A percentile compares a stretch with the other conserved stretches of the same genome.
phyloP scores from a whole-genome alignment of 2,329 filamentous ascomycete genomes.

The Lecanicillium sp. region DNA sequence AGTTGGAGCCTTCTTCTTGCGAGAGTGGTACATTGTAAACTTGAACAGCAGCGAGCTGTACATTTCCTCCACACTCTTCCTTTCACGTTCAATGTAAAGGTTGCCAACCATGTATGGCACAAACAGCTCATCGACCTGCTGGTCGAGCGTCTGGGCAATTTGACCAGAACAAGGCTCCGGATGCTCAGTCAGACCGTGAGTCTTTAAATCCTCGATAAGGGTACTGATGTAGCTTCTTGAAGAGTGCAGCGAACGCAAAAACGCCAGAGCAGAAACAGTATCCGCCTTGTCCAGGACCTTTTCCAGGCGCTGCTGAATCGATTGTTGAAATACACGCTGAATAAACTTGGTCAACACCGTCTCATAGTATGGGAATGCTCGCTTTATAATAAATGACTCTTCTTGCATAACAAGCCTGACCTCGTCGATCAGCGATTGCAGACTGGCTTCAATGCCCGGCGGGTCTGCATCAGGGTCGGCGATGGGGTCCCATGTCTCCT shows the following conservation, averaged over 20 bases:
- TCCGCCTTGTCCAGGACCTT: slow-evolving; percentile 94
- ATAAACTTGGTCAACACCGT: slow-evolving; percentile 89
- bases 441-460: slow-evolving; percentile 80
- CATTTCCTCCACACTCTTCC: slow-evolving; percentile 64
- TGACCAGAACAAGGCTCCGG: slow-evolving; percentile 85
- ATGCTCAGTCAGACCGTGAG: slow-evolving; percentile 89
- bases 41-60: slow-evolving; percentile 93
- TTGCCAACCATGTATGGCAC: slow-evolving; percentile 61
- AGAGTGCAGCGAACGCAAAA: slow-evolving; percentile 82
- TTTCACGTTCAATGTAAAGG: slow-evolving; percentile 63
- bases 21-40: slow-evolving; percentile 89
- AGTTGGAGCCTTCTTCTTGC: slow-evolving; percentile 78
- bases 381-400: slow-evolving; percentile 92
- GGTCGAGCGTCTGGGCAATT: slow-evolving; percentile 66
- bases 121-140: slow-evolving; percentile 70
- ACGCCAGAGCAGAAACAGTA: slow-evolving; percentile 84
- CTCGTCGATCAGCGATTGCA: slow-evolving; percentile 89
- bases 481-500: slow-evolving; percentile 78
- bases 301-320: slow-evolving; percentile 90
- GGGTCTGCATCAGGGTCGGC: slow-evolving; percentile 92
- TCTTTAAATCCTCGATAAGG: slow-evolving; percentile 85
- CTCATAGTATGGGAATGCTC: slow-evolving; percentile 93
- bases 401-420: slow-evolving; percentile 94
- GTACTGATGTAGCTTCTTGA: slow-evolving; percentile 82
- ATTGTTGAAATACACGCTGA: slow-evolving; percentile 95